Percentiles rank a stretch among this genome's conserved stretches.
Conservation (phyloP, 2,329 filamentous ascomycete genomes). For the Aspergillus arachidicola region DNA sequence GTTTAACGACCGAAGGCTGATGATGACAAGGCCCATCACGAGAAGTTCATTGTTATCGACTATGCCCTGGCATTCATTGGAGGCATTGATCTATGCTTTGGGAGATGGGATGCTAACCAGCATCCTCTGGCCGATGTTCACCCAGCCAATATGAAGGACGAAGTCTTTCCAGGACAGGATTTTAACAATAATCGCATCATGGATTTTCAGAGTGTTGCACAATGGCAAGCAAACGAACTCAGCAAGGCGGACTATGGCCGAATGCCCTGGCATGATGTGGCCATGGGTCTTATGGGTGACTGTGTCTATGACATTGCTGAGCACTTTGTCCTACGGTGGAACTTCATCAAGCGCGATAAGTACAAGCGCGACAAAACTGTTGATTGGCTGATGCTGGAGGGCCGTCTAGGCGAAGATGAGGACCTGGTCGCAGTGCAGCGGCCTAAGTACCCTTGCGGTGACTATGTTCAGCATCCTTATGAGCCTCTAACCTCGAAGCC, state of each 20-base stretch:
- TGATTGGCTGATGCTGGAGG: constrained; percentile 82
- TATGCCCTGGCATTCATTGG: constrained; percentile 90
- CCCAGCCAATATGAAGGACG: constrained; percentile 76
- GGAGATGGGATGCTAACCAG: constrained; percentile 86
- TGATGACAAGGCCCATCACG: constrained; percentile 72
- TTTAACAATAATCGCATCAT: constrained; percentile 97
- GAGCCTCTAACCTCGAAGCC: constrained; percentile 68
- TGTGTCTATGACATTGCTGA: constrained; percentile 93
- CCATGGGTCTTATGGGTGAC: constrained; percentile 87
- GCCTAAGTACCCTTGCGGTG: constrained; percentile 84
- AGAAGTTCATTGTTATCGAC: constrained; percentile 96
- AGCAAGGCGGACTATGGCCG: constrained; percentile 88
- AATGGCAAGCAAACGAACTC: constrained; percentile 92
- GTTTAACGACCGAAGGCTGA: constrained; percentile 7
- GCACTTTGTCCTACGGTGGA: constrained; percentile 94
- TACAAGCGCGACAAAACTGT: constrained; percentile 86
- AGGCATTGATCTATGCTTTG: constrained; percentile 92
- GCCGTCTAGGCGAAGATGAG: constrained; percentile 75
- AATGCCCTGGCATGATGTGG: constrained; percentile 98
- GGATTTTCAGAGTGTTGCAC: constrained; percentile 87
- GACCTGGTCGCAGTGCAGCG: constrained; percentile 86
- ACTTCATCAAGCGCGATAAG: constrained; percentile 95
- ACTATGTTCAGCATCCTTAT: constrained; percentile 80
- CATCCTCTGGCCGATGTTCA: constrained; percentile 87
- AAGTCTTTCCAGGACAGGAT: constrained; percentile 93